Conservation (phyloP, 2,329 filamentous ascomycete genomes). For the Orbilia blumenaviensis region DNA sequence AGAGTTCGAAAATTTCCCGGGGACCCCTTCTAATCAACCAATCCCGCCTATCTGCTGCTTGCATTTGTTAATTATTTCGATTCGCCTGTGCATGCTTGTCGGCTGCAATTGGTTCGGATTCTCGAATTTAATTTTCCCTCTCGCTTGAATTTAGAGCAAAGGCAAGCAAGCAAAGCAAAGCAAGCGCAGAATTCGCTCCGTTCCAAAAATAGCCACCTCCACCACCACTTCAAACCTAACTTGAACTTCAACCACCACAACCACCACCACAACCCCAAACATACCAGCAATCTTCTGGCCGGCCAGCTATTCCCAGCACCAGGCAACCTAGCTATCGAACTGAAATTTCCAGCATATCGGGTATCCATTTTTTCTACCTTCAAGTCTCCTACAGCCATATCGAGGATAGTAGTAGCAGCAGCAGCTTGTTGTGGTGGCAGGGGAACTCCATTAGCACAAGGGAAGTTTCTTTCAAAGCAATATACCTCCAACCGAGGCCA, state of each 20-base stretch:
- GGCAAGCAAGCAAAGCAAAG: no score
- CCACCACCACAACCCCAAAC: not conserved
- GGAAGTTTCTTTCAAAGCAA: slow-evolving; percentile 36
- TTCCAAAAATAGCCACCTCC: slow-evolving; percentile 40
- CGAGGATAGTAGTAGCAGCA: no score
- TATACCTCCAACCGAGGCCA: slow-evolving; percentile 24
- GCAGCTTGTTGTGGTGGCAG: slow-evolving; percentile 16
- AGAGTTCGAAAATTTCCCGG: slow-evolving; percentile 26
- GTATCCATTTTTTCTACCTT: not conserved
- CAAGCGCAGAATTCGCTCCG: not conserved
- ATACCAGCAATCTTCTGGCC: no score
- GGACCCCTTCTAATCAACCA: not conserved
- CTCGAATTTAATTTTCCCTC: no score
- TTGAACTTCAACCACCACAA: slow-evolving; percentile 18
- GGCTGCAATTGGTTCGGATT: no score
- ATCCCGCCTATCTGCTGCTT: not conserved
- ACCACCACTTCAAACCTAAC: not conserved
- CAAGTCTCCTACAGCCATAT: no score
- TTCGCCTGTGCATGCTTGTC: no score
- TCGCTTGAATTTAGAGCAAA: no score
- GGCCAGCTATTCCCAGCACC: slow-evolving; percentile 1
- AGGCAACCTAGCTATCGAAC: not conserved
- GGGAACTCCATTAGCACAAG: slow-evolving; percentile 33
- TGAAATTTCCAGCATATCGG: not conserved
- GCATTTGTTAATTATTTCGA: not conserved